Evolutionary conservation across 257 asterid species (phyloP), one percentile per base, ranked within the genome.

Genomic region (Sherardia arvensis): DNA sequence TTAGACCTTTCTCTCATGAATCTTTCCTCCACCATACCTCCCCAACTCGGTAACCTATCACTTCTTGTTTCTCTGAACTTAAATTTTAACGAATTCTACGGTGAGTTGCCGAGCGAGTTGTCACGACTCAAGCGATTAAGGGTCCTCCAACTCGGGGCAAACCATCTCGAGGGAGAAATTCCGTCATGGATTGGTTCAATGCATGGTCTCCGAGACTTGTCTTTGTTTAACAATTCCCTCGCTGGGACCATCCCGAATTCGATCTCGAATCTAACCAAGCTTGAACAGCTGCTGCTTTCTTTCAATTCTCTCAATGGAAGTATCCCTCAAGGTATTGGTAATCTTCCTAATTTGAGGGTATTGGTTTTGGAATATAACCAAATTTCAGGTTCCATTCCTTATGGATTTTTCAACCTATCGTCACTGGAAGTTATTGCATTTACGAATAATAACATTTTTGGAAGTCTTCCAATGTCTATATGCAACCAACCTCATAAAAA

Each of bases 321-420:
- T 0, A 53, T 73, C 3, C 69, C 73, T 10, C n/a, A 7, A 25
- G 66, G 20, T 7, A 23, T 73, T 1, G 69, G 62, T 1, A 53
- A 56, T 22, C 69, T 67, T 54, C 53, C 8, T 2, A 58, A 26
- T 2, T 8, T 73, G 30, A 67, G 29, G 66, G 5, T 1, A 8
- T 2, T 70, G 18, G 20, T 7, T 1, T 15, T 64, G 0, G 34
- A 21, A 2, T 0, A 1, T 10, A 73, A 73, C 62, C 32, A 58
- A 11, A 8, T 73, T 15, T 57, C 47, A 7, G 78, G 83, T 12
- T 55, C 66, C 7, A 55, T 73, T 8, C 79, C 82, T n/a, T 20
- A 27, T 4, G 64, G 66, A 27, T 14, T 77, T 43, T 77, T 77
- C 72, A 70, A 70, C 28, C 64, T 66, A 54, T 67, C 74, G 1